phyloP scores from a whole-genome alignment of 2,329 filamentous ascomycete species.

The Penicillium fuscoglaucum region DNA sequence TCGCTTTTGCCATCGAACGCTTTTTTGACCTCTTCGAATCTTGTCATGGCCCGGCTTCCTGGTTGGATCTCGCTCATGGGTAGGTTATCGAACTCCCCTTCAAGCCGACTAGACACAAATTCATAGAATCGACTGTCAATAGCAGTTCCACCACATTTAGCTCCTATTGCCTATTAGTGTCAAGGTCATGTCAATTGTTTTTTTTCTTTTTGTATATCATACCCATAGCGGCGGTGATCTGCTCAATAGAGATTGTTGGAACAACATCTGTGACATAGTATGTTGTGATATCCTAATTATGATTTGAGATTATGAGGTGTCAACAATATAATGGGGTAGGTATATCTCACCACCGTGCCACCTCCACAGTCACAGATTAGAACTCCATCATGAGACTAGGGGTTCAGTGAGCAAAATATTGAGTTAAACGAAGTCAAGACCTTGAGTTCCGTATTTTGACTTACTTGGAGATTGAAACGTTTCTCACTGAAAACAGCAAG shows the following conservation, averaged over 20 bases:
- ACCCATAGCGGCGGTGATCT: not conserved
- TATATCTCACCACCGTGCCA: not conserved
- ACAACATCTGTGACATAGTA: not conserved
- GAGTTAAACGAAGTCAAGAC: not conserved
- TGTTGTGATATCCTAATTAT: not conserved
- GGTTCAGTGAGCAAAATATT: not conserved
- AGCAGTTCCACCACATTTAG: not conserved
- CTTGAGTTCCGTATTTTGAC: not conserved
- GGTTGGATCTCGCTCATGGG: not conserved
- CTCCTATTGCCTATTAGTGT: not conserved
- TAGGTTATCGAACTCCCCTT: not conserved
- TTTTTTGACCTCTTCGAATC: not conserved
- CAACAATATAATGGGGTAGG: not conserved
- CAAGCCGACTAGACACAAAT: not conserved
- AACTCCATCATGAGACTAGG: not conserved
- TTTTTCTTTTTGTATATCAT: not conserved
- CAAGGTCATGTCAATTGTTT: too few relatives aligned
- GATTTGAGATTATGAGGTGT: not conserved
- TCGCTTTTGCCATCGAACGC: not conserved
- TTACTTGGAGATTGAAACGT: not conserved
- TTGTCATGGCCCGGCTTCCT: not conserved
- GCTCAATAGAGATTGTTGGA: not conserved
- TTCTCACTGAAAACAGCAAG: not conserved
- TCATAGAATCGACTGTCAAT: not conserved
- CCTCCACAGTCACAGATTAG: not conserved